Evolutionary conservation across 371 early-diverging fungal genomes (phyloP), one percentile per base, ranked within the genome.

Genomic region (Blastocladiella emersonii): DNA sequence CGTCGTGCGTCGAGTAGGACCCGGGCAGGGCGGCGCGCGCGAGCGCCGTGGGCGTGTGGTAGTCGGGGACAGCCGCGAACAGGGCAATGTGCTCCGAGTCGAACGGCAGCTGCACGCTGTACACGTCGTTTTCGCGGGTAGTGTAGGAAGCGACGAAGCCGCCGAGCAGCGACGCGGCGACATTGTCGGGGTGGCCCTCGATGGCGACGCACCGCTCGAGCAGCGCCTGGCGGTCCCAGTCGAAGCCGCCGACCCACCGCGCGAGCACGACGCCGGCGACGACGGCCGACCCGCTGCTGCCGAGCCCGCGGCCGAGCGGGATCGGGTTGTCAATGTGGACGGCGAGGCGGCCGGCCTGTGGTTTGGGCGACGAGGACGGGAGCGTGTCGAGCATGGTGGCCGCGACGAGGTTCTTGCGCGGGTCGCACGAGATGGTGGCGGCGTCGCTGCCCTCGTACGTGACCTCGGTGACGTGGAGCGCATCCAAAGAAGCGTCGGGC

Each of bases 101-200:
- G 39, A 91, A 73, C 49, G 74, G 78, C 55, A 89, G 68, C 65
- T 79, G 85, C 51, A 64, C 44, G 37, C 35, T 12, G 53, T 51
- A 59, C n/a, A n/a, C n/a, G n/a, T n/a, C n/a, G n/a, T n/a, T n/a
- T n/a, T n/a, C n/a, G n/a, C n/a, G n/a, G n/a, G n/a, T n/a, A 1
- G 32, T 39, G 68, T 87, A 92, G 61, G 87, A 83, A 32, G 91
- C 89, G 5, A 94, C 86, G 68, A 95, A 91, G 10, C 95, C 95
- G 63, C 98, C 98, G 57, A 93, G 78, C 41, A 96, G 71, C 17
- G 92, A 88, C 32, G 96, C 92, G 2, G 94, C 86, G 0, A 93
- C 91, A 72, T 98, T 98, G 68, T 98, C 98, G 0, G 97, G 97
- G 66, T 98, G 98, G 51, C 90, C 86, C 72, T 98, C 98, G 34